These are phyloP conservation scores for Candida insectalens DNA, from an alignment of 805 yeast species.

Conservation along the genomic window DNA sequence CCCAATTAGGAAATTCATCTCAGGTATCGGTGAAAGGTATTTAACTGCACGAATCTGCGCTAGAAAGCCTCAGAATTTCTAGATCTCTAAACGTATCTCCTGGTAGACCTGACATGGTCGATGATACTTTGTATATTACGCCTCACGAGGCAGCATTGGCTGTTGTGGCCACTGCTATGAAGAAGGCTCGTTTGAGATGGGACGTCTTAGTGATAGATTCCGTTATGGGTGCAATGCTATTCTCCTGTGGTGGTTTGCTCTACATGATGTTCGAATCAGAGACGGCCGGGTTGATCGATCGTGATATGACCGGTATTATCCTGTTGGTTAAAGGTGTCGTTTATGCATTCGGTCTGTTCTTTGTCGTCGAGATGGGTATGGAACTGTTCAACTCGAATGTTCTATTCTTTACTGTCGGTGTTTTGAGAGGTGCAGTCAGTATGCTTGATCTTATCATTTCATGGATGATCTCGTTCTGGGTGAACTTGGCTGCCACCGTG, in stretches of 20 bases:
- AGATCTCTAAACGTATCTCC: constrained; percentile 4
- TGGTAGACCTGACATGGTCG: constrained; percentile 17
- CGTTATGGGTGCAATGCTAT: constrained; percentile 58
- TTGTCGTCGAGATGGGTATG: constrained; percentile 65
- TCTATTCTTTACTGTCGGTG: constrained; percentile 59
- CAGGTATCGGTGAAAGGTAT: too few species aligned
- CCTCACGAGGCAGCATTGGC: constrained; percentile 81
- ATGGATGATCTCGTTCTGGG: constrained; percentile 59
- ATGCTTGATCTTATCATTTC: constrained; percentile 51
- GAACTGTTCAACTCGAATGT: constrained; percentile 72
- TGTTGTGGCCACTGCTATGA: constrained; percentile 79
- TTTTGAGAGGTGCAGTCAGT: constrained; percentile 61
- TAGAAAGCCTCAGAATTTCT: constrained; percentile 3
- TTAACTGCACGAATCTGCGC: too few species aligned
- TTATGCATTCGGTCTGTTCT: constrained; percentile 66
- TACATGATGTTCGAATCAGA: constrained; percentile 46
- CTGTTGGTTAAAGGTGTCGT: constrained; percentile 48
- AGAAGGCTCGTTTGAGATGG: constrained; percentile 58
- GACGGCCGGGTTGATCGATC: constrained; percentile 30
- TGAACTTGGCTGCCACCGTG: constrained; percentile 54
- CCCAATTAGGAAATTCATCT: too few species aligned
- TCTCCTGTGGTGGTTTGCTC: constrained; percentile 67
- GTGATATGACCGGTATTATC: constrained; percentile 41
- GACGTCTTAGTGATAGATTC: constrained; percentile 56
- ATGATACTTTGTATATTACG: constrained; percentile 51